A percentile compares a stretch with the other conserved stretches of the same genome.
phyloP scores from a whole-genome alignment of 768 basidiomycete genomes.

The Coprinellus aureogranulatus region DNA sequence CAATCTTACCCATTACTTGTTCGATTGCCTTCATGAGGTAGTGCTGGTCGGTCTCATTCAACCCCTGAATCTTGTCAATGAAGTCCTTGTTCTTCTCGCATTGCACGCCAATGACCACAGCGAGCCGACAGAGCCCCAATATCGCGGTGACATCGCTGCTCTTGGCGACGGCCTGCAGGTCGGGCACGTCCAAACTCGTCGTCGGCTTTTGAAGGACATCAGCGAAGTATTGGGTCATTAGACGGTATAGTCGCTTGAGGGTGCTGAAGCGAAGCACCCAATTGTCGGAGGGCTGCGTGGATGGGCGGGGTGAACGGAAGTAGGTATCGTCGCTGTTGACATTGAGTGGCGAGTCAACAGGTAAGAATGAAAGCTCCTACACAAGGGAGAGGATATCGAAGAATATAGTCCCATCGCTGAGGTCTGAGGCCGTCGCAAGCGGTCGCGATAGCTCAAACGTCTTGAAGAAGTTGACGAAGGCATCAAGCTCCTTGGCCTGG shows the following conservation, averaged over 20 bases:
- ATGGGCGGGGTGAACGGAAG: slow-evolving; percentile 62
- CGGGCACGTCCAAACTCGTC: slow-evolving; percentile 76
- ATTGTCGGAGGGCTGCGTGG: slow-evolving; percentile 71
- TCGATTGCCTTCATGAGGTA: slow-evolving; percentile 92
- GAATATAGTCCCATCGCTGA: slow-evolving; percentile 76
- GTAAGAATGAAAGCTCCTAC: slow-evolving; percentile 43
- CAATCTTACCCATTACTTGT: slow-evolving; percentile 79
- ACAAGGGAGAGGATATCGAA: slow-evolving; percentile 73
- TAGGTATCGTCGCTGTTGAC: slow-evolving; percentile 68
- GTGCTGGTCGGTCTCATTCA: slow-evolving; percentile 83
- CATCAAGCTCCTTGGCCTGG: slow-evolving; percentile 52
- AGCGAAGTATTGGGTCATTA: slow-evolving; percentile 85
- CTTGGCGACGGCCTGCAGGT: slow-evolving; percentile 83
- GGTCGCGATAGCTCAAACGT: slow-evolving; percentile 68
- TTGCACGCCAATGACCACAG: slow-evolving; percentile 85
- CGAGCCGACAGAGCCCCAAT: slow-evolving; percentile 73
- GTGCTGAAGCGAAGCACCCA: slow-evolving; percentile 86
- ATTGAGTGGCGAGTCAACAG: background rate
- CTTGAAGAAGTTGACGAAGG: slow-evolving; percentile 78
- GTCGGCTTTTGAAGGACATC: slow-evolving; percentile 82
- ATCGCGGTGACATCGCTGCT: slow-evolving; percentile 64
- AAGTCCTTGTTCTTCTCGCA: slow-evolving; percentile 86
- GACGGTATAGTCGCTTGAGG: slow-evolving; percentile 81
- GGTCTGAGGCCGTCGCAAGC: slow-evolving; percentile 62
- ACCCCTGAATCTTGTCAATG: slow-evolving; percentile 82